phyloP scores from a whole-genome alignment of 1,284 basidiomycete species.

The Malassezia psittaci region DNA sequence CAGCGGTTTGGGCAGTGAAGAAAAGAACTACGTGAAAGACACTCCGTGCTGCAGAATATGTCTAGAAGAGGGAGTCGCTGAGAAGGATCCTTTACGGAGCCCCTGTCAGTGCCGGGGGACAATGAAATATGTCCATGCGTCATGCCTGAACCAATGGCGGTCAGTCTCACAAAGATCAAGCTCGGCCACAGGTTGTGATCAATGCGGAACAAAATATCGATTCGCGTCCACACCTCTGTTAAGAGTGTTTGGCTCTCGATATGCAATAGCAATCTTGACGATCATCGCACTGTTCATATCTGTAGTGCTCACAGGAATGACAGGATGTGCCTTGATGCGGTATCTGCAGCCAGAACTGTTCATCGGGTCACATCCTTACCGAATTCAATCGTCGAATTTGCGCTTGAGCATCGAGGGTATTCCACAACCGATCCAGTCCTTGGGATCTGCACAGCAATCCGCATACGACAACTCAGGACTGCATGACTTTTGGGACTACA shows the following conservation, averaged over 20 bases:
- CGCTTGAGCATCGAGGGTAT: neutral
- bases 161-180: slow-evolving; percentile 21
- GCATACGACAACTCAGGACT: neutral
- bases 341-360: slow-evolving; percentile 18
- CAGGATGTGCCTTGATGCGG: slow-evolving; percentile 21
- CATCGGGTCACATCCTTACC: slow-evolving; percentile 2
- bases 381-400: slow-evolving; percentile 1
- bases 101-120: slow-evolving; percentile 39
- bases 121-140: slow-evolving; percentile 43
- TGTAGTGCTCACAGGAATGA: slow-evolving; percentile 23
- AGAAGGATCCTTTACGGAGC: slow-evolving; percentile 19
- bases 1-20: neutral
- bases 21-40: neutral
- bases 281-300: slow-evolving; percentile 23
- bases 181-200: slow-evolving; percentile 32
- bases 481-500: neutral
- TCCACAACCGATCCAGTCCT: neutral
- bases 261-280: slow-evolving; percentile 23
- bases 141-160: slow-evolving; percentile 38
- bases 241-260: slow-evolving; percentile 25
- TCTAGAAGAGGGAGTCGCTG: neutral
- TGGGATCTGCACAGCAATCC: neutral
- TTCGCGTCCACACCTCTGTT: slow-evolving; percentile 28
- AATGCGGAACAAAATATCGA: slow-evolving; percentile 35
- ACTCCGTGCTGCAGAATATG: slow-evolving; percentile 9